phyloP scores from a whole-genome alignment of 768 basidiomycete species.

The Pleurotus salmoneostramineus region DNA sequence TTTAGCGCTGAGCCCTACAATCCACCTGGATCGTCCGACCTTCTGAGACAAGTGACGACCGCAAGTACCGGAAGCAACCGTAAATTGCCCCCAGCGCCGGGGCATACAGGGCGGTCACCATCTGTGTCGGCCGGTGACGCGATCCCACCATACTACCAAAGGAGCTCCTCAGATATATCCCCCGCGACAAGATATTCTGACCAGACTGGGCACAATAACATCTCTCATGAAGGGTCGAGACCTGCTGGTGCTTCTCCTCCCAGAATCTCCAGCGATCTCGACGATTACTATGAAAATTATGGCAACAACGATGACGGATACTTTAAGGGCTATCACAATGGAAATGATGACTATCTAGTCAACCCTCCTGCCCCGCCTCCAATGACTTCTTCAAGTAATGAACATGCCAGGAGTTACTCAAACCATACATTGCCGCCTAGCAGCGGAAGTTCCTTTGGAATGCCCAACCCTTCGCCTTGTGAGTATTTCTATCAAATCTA shows the following conservation, averaged over 20 bases:
- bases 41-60: constrained; percentile 13
- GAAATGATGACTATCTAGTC: constrained; percentile 8
- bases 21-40: constrained; percentile 17
- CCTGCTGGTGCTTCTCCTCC: constrained; percentile 7
- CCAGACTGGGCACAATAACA: not conserved
- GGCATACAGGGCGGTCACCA: not conserved
- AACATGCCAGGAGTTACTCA: constrained; percentile 3
- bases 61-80: constrained; percentile 14
- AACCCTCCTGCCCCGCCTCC: constrained; percentile 17
- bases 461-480: constrained; percentile 1
- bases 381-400: not conserved
- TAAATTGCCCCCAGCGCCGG: constrained; percentile 16
- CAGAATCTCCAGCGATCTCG: not conserved
- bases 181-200: not conserved
- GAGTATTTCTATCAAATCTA: not conserved
- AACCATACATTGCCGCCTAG: not conserved
- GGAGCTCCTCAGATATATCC: not conserved
- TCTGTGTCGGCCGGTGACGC: not conserved
- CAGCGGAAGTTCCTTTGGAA: not conserved
- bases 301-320: not conserved
- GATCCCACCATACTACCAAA: not conserved
- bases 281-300: not conserved
- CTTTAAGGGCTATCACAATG: not conserved
- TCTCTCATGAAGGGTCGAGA: not conserved
- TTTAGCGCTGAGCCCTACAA: constrained; percentile 15